Base-by-base conservation (phyloP, 2,329 filamentous ascomycete species). In the Arthrinium puccinioides region DNA sequence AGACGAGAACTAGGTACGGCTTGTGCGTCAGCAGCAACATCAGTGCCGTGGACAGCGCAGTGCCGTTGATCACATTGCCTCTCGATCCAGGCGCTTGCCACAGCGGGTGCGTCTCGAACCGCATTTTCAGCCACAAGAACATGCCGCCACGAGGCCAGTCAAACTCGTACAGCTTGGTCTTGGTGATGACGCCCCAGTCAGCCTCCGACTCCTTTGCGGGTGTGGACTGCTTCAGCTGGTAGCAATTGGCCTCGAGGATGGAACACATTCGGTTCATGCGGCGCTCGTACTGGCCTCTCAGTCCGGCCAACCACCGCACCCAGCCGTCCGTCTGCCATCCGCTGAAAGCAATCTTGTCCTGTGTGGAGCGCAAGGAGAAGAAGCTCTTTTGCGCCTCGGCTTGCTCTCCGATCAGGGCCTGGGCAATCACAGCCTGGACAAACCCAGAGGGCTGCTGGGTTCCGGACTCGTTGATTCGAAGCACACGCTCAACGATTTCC, bases 381-480 rank as follows among this genome's bases (percentile, higher is more conserved):
- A 60, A 53, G 43, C 57, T 62, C 51, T 44, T 61, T 44, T 49
- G 65, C 4, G 69, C 65, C 3, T 70, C 63, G 27, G 74, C 66
- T 46, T 82, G 76, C 2, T 82, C 76, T 1, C 86, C 86, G 51
- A 92, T 76, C 50, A 96, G 59, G 13, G 88, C 67, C 58, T 87
- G 80, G 4, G 84, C 80, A 41, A 95, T 72, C 64, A 94, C 77
- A 39, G 80, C 74, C 60, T 96, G 90, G 9, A 90, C 87, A 55
- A 96, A 95, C 14, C 89, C 90, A 0, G 83, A 90, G 0, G 89
- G 88, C 47, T 90, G 84, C 53, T 90, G 83, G 0, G 88, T 94
- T 14, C 74, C 74, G 1, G 76, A 72, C 60, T 96, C 89, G 15
- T 79, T 82, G 50, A 94, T 83, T 38, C 83, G 82, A 13, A 67